Conservation (phyloP, 106 monocot genomes). For the Acorus calamus region DNA sequence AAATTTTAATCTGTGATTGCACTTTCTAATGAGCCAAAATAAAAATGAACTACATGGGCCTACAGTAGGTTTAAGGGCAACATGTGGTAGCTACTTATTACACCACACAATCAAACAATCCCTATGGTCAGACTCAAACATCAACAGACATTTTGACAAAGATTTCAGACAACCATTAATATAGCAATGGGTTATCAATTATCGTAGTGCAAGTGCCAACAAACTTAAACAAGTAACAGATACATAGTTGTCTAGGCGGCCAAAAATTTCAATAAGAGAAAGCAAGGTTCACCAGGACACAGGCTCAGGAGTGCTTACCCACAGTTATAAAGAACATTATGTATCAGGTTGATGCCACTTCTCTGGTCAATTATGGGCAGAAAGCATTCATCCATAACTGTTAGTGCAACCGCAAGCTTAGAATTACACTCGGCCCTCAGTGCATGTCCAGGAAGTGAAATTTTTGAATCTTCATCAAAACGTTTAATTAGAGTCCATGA, state of each 20-base stretch:
- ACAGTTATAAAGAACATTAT: slow-evolving; percentile 68
- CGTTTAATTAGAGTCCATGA: slow-evolving; percentile 63
- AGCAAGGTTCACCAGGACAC: neutral
- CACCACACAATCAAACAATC: no score
- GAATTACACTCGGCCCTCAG: slow-evolving; percentile 63
- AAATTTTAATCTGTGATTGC: no score
- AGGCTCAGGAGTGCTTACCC: slow-evolving; percentile 33
- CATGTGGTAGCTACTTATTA: no score
- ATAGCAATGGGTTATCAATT: no score
- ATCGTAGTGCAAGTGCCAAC: no score
- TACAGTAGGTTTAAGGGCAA: no score
- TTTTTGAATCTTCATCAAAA: slow-evolving; percentile 31
- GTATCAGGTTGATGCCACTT: slow-evolving; percentile 78
- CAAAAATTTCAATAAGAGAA: neutral
- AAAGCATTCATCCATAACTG: slow-evolving; percentile 90
- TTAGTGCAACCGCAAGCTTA: slow-evolving; percentile 68
- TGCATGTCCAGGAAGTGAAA: slow-evolving; percentile 5
- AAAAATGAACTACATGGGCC: no score
- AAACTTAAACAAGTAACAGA: no score
- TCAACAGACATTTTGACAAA: no score
- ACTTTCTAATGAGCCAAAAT: no score
- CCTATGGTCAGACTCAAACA: no score
- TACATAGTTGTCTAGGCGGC: neutral
- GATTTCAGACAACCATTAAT: no score
- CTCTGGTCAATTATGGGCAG: slow-evolving; percentile 67